Base-by-base conservation (phyloP, 78 protist genomes). In the Protostelium mycophagum region DNA sequence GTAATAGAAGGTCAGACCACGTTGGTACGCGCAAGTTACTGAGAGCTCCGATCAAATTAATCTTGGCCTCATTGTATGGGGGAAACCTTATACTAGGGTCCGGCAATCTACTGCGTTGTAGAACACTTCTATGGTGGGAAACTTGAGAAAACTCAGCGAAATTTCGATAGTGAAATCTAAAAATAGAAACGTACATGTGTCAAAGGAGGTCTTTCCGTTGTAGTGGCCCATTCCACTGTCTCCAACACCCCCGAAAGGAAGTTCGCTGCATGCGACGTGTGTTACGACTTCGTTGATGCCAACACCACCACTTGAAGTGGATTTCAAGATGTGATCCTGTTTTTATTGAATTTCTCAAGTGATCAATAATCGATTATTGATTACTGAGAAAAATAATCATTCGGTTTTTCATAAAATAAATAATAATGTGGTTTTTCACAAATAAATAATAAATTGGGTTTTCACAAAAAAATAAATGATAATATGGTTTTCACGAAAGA, bases 221-320 rank as follows among this genome's bases (percentile, higher is more conserved):
- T 91, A 96, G 0, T 84, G 38, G 34, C 99, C 99, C 86, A 94
- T 37, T 28, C 99, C 99, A 34, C 91, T 39, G 29, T 86, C 83
- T 63, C 99, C 99, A 28, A 98, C 95, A 29, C 99, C 99, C 25
- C 99, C 99, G 63, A 98, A 98, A 37, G 99, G 99, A 35, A 98
- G 94, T 0, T 9, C 38, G 1, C 37, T 35, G 88, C 85, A 85
- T 0, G 91, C 63, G 38, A 91, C 90, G 88, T 94, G 96, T 25
- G 91, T 35, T 5, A 94, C 85, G 36, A 73, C 37, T 31, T 94
- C 95, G 83, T 93, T 93, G 63, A 90, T 38, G 91, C 87, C 85
- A 34, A 90, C 84, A 0, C 89, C 83, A 35, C 95, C 95, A 0
- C 93, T 90, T 37, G 88, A 90, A 5, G 91, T 85, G 0, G 73